Base-by-base conservation (phyloP, 495 filamentous ascomycete genomes). In the Chlorociboria aeruginascens region DNA sequence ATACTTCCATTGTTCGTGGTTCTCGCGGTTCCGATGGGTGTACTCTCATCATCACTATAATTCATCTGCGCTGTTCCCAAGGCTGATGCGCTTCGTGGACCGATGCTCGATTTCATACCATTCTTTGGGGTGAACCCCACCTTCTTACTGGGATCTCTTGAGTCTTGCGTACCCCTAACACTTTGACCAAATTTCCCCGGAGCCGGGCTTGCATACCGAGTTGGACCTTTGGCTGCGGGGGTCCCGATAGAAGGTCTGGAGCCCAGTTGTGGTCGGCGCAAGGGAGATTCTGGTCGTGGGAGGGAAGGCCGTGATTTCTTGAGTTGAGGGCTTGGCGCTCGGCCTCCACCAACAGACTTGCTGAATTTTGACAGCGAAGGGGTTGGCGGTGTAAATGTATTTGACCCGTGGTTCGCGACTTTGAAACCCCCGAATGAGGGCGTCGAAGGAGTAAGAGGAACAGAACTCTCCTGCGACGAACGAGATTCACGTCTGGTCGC, bases 201-300 rank as follows among this genome's bases (percentile, higher is more conserved):
- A 1, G 76, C 81, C 28, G 85, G 82, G 50, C 81, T 85, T 14
- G 67, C 57, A 62, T 78, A 81, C 45, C 79, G 66, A 39, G 67
- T 47, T 11, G 68, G 63, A 3, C 54, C 50, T 53, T 70, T 73
- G 25, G 63, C 47, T 29, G 57, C 67, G 10, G 74, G 68, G 40
- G 70, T 68, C n/a, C 70, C 68, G 28, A 77, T 67, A 9, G 77
- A 73, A 11, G 74, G 70, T 33, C 76, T 69, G 3, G n/a, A 1
- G 7, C 78, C 51, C 6, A 57, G 16, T 45, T 73, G 73, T 39
- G 72, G 61, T 52, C 69, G 78, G 45, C 84, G 71, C 20, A 84
- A 66, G 7, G 89, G 89, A 0, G 87, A 93, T 46, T 93, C 89
- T 2, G 89, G 85, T 16, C 87, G 82, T 48, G 86, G 83, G 35